A percentile compares a stretch with the other conserved stretches of the same genome.
Evolutionary conservation across 169 alveolate species (phyloP).

Genomic region (Cryptosporidium tyzzeri): DNA sequence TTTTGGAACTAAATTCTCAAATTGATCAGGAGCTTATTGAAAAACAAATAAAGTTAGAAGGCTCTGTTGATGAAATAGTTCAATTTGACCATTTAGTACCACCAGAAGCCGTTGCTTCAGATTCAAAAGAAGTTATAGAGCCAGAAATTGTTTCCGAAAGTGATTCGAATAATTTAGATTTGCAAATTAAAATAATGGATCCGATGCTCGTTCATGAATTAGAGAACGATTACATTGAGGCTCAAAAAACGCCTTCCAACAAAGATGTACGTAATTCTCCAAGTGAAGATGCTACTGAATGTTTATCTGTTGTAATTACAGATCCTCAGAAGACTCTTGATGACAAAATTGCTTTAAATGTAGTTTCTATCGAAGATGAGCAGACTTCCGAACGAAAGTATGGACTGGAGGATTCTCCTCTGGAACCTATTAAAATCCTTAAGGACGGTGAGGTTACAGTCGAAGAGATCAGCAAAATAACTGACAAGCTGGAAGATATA

Average conservation of each 20-base stretch:
- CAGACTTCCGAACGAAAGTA: background rate
- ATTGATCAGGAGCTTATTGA: background rate
- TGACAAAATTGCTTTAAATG: background rate
- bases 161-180: background rate
- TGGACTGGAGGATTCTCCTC: background rate
- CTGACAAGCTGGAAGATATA: background rate
- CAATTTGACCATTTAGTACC: background rate
- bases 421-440: background rate
- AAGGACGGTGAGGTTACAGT: background rate
- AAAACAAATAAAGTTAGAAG: background rate
- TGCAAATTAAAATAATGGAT: background rate
- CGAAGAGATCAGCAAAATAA: background rate
- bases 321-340: background rate
- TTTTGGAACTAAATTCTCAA: background rate
- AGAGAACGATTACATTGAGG: background rate
- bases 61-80: background rate
- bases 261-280: background rate
- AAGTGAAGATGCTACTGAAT: background rate
- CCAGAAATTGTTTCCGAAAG: background rate
- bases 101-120: background rate
- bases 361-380: background rate
- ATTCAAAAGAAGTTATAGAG: background rate
- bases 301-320: background rate
- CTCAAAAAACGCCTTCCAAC: background rate
- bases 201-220: background rate